These are phyloP conservation scores for Exophiala sp. DNA, from an alignment of 2,329 filamentous ascomycete genomes.

Conservation along the genomic window DNA sequence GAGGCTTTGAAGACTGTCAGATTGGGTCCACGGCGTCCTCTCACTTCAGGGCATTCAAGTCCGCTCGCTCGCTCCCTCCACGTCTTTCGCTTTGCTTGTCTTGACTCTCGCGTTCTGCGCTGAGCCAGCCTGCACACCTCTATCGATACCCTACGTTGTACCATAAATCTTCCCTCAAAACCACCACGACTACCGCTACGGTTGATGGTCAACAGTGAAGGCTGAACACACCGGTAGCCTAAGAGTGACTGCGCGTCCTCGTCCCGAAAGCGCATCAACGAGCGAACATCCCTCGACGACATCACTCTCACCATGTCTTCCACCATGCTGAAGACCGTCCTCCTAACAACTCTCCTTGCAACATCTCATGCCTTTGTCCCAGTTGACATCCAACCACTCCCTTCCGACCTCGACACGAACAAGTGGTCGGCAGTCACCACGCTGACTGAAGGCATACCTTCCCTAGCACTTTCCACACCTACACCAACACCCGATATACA, in stretches of 20 bases:
- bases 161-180: too few relatives aligned
- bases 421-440: slow-evolving; percentile 20
- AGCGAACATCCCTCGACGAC: background rate
- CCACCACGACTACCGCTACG: too few relatives aligned
- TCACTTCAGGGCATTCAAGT: too few relatives aligned
- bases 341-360: slow-evolving; percentile 18
- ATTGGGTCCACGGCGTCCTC: too few relatives aligned
- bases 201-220: too few relatives aligned
- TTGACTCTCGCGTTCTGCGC: too few relatives aligned
- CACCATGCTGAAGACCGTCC: slow-evolving; percentile 3
- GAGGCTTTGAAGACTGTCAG: too few relatives aligned
- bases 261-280: background rate
- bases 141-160: too few relatives aligned
- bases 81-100: too few relatives aligned
- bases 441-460: slow-evolving; percentile 8
- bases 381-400: slow-evolving; percentile 13
- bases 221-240: too few relatives aligned
- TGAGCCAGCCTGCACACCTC: too few relatives aligned
- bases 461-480: slow-evolving; percentile 7
- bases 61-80: too few relatives aligned
- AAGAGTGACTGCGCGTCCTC: background rate
- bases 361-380: slow-evolving; percentile 16
- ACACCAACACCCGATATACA: slow-evolving; percentile 3
- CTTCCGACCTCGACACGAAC: slow-evolving; percentile 13
- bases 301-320: background rate